Conservation (phyloP, 2,329 filamentous ascomycete genomes). For the Pyricularia pennisetigena region DNA sequence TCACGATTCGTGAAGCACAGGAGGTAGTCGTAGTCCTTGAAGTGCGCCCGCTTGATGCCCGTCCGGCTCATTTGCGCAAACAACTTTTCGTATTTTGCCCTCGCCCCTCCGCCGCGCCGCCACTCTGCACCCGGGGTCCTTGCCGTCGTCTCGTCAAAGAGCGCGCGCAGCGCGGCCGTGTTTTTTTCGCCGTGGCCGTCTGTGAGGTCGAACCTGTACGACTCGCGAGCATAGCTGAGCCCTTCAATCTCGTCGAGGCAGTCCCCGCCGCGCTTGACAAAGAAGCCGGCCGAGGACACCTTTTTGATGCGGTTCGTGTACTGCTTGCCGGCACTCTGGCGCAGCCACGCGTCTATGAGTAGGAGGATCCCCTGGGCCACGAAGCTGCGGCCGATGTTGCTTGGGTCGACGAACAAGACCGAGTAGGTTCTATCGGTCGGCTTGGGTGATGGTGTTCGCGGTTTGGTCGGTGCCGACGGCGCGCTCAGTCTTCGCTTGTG, state of each 20-base stretch:
- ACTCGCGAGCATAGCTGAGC: neutral
- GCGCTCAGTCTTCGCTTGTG: neutral
- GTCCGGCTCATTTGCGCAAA: neutral
- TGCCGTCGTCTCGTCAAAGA: neutral
- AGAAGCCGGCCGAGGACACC: slow-evolving; percentile 1
- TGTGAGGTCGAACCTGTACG: neutral
- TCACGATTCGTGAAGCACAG: neutral
- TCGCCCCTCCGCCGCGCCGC: neutral
- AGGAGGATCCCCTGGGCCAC: neutral
- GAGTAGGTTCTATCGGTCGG: neutral
- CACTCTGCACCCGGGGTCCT: neutral
- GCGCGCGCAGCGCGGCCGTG: neutral
- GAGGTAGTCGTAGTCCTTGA: neutral
- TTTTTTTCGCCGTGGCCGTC: neutral
- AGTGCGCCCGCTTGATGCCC: neutral
- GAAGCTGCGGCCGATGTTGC: neutral
- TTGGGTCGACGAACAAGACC: neutral
- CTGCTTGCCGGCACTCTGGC: neutral
- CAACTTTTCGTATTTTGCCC: neutral
- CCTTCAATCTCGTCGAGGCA: neutral
- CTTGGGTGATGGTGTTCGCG: neutral
- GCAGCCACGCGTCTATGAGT: neutral
- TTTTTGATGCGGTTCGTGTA: neutral
- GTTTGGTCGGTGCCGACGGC: neutral
- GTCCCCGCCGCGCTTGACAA: neutral